These are phyloP conservation scores for Talaromyces stipitatus DNA, from an alignment of 495 filamentous ascomycete genomes.

Conservation along the genomic window DNA sequence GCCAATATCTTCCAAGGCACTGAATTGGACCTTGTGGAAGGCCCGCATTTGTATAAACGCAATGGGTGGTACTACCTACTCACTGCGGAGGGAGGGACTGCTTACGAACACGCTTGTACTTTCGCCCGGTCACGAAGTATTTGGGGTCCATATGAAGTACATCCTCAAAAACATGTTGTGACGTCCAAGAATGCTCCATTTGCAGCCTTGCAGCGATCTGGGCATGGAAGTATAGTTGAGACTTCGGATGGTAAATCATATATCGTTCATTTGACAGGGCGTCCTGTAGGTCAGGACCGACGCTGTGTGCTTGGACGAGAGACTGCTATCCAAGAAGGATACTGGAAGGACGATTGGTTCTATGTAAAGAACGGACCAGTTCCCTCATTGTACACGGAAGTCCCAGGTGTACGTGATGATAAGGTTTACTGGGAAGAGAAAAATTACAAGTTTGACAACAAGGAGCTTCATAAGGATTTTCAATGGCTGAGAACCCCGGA, in stretches of 20 bases:
- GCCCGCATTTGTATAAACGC: constrained; percentile 51
- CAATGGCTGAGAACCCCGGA: constrained; percentile 6
- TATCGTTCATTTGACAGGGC: constrained; percentile 6
- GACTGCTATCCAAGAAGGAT: constrained; percentile 6
- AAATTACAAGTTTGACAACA: background rate
- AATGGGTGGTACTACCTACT: constrained; percentile 51
- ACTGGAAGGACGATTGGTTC: constrained; percentile 7
- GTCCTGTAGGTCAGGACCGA: constrained; percentile 4
- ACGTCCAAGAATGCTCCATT: constrained; percentile 6
- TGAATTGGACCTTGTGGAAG: constrained; percentile 49
- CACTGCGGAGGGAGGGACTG: constrained; percentile 58
- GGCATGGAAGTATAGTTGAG: constrained; percentile 6
- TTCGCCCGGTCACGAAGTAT: constrained; percentile 46
- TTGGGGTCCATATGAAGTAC: constrained; percentile 41
- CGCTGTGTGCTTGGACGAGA: constrained; percentile 7
- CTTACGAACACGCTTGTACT: constrained; percentile 45
- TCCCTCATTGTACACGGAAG: constrained; percentile 2
- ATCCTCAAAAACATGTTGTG: constrained; percentile 7
- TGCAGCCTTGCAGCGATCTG: constrained; percentile 7
- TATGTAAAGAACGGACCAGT: constrained; percentile 5
- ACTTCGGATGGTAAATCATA: constrained; percentile 5
- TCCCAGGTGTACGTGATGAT: background rate
- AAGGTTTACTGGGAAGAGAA: constrained; percentile 4
- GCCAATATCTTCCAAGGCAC: constrained; percentile 50
- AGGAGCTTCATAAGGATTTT: background rate